A percentile compares a stretch with the other conserved stretches of the same genome.
Evolutionary conservation across 208 protist species (phyloP).

Genomic region (Naegleria lovaniensis): DNA sequence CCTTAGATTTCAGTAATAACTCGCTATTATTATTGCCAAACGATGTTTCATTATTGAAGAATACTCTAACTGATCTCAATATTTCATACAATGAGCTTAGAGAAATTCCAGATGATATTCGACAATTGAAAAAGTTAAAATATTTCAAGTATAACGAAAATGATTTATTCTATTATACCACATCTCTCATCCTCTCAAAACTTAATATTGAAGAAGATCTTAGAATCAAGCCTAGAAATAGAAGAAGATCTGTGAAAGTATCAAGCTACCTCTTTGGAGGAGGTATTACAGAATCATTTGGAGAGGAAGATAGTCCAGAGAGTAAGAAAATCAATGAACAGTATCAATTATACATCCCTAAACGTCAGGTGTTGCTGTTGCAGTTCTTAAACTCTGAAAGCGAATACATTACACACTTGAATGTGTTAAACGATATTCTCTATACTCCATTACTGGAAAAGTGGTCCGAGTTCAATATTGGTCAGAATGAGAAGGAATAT

Average conservation of each 20-base stretch:
- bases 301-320: neutral
- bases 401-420: neutral
- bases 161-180: neutral
- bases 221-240: neutral
- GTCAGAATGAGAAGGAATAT: neutral
- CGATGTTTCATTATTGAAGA: neutral
- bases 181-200: neutral
- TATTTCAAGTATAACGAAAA: slow-evolving; percentile 20
- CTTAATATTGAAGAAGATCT: neutral
- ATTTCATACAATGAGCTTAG: neutral
- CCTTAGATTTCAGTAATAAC: neutral
- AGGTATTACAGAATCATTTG: neutral
- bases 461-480: neutral
- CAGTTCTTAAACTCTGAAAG: neutral
- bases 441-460: neutral
- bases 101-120: slow-evolving; percentile 12
- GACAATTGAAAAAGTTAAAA: neutral
- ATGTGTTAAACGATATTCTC: slow-evolving; percentile 16
- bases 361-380: neutral
- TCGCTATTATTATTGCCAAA: neutral
- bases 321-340: neutral
- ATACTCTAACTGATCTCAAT: slow-evolving; percentile 15
- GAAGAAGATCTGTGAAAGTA: neutral
- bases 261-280: neutral
- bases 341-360: neutral